These are phyloP conservation scores for Cladophialophora immunda DNA, from an alignment of 2,329 filamentous ascomycete species.

Conservation along the genomic window DNA sequence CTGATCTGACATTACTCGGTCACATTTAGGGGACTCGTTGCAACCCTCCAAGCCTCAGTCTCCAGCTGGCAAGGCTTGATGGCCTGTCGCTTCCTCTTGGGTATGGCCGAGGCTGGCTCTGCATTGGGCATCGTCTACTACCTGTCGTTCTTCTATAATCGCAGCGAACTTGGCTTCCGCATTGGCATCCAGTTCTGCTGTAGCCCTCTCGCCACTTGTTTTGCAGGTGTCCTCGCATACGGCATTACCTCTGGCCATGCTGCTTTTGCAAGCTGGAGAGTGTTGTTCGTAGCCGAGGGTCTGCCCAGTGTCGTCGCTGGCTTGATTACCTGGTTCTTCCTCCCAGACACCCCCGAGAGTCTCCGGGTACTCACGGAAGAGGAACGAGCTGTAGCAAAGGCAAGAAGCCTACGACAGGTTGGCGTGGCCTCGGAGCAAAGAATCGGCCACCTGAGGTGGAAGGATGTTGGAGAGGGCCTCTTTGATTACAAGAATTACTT, in stretches of 20 bases:
- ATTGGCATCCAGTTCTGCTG: slow-evolving; percentile 63
- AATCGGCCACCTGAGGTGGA: slow-evolving; percentile 49
- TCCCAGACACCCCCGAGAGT: slow-evolving; percentile 60
- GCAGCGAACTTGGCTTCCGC: slow-evolving; percentile 64
- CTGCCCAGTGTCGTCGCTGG: slow-evolving; percentile 64
- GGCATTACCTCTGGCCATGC: slow-evolving; percentile 60
- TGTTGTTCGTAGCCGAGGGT: slow-evolving; percentile 72
- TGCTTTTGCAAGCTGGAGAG: slow-evolving; percentile 66
- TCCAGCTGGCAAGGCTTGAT: slow-evolving; percentile 13
- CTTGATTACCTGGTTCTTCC: slow-evolving; percentile 59
- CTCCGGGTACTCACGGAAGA: slow-evolving; percentile 53
- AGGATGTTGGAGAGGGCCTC: slow-evolving; percentile 57
- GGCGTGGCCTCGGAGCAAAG: background rate
- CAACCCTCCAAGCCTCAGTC: slow-evolving; percentile 5
- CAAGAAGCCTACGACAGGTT: slow-evolving; percentile 21
- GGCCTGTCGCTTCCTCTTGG: slow-evolving; percentile 48
- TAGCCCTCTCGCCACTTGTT: slow-evolving; percentile 78
- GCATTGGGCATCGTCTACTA: slow-evolving; percentile 58
- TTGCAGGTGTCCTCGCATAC: slow-evolving; percentile 74
- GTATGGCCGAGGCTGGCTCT: slow-evolving; percentile 48
- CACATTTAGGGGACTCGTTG: background rate
- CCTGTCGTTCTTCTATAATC: slow-evolving; percentile 67
- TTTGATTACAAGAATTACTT: slow-evolving; percentile 60
- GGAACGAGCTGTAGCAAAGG: slow-evolving; percentile 57
- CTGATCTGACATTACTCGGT: too few relatives aligned